Evolutionary conservation across 73 alveolate species (phyloP).

Genomic region (Tetrahymena malaccensis): DNA sequence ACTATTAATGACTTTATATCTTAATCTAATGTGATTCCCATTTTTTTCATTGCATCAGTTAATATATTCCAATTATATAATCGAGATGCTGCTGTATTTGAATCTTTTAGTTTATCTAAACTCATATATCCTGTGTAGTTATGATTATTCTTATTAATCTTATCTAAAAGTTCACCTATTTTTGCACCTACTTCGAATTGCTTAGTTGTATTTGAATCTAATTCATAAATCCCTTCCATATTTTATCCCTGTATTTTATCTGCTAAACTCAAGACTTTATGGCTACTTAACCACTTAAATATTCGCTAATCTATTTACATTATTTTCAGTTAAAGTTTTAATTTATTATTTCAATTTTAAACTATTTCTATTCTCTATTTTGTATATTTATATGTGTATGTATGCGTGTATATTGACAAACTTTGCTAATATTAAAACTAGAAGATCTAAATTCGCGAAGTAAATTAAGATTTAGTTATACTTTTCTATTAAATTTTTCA

Average conservation of each 20-base stretch:
- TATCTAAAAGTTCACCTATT: background rate
- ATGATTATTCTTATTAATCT: background rate
- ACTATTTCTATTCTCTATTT: background rate
- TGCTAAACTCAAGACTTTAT: background rate
- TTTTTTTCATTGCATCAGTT: constrained; percentile 36
- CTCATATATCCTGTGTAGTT: background rate
- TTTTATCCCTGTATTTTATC: background rate
- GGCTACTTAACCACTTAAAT: background rate
- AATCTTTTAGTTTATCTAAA: constrained; percentile 40
- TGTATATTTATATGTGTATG: background rate
- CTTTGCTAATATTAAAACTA: background rate
- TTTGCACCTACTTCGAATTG: background rate
- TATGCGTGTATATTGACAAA: background rate
- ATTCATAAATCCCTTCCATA: background rate
- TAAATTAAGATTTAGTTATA: background rate
- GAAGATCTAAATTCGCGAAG: background rate
- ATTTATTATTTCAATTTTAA: background rate
- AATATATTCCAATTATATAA: constrained; percentile 71
- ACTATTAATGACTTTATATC: constrained; percentile 34
- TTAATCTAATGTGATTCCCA: constrained; percentile 22
- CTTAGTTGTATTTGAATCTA: background rate
- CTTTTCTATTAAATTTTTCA: background rate
- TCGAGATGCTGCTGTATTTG: constrained; percentile 58
- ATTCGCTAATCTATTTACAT: background rate
- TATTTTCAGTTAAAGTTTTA: background rate